A percentile compares a stretch with the other conserved stretches of the same genome.
Evolutionary conservation across 257 asterid species (phyloP).

Genomic region (Schizonepeta tenuifolia): DNA sequence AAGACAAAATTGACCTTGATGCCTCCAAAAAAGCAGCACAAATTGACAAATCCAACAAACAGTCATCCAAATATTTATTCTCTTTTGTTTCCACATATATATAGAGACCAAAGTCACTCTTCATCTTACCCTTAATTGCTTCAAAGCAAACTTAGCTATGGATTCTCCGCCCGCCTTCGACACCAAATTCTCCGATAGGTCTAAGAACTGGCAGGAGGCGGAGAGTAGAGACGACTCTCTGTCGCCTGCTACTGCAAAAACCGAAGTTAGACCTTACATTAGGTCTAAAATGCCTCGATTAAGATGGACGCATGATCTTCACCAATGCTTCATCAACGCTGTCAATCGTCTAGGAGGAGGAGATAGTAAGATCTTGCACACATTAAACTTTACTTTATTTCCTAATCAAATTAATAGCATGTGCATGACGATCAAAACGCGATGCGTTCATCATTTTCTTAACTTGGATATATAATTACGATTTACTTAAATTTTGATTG

Average conservation of each 20-base stretch:
- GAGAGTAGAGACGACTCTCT: constrained; percentile 20
- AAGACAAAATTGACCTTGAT: constrained; percentile 45
- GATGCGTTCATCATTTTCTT: background rate
- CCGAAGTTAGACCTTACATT: constrained; percentile 56
- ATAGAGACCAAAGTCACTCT: constrained; percentile 27
- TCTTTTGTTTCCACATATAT: constrained; percentile 41
- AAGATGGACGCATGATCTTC: constrained; percentile 75
- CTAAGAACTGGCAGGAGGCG: background rate
- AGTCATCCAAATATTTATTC: constrained; percentile 51
- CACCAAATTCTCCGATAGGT: constrained; percentile 2
- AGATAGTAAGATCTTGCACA: constrained; percentile 47
- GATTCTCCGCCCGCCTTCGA: constrained; percentile 41
- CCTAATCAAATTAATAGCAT: constrained; percentile 23
- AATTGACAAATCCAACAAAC: constrained; percentile 54
- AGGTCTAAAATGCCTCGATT: constrained; percentile 69
- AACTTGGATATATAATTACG: background rate
- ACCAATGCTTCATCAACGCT: constrained; percentile 62
- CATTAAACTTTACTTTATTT: background rate
- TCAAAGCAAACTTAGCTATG: constrained; percentile 25
- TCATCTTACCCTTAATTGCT: constrained; percentile 1
- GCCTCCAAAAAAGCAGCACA: constrained; percentile 45
- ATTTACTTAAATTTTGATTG: too few relatives aligned
- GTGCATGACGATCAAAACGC: constrained; percentile 35
- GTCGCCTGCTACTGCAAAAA: background rate
- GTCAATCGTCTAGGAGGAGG: constrained; percentile 77